Percentiles rank a stretch among this genome's conserved stretches.
Conservation (phyloP, 345 rosid species). For the Eucalyptus marginata region DNA sequence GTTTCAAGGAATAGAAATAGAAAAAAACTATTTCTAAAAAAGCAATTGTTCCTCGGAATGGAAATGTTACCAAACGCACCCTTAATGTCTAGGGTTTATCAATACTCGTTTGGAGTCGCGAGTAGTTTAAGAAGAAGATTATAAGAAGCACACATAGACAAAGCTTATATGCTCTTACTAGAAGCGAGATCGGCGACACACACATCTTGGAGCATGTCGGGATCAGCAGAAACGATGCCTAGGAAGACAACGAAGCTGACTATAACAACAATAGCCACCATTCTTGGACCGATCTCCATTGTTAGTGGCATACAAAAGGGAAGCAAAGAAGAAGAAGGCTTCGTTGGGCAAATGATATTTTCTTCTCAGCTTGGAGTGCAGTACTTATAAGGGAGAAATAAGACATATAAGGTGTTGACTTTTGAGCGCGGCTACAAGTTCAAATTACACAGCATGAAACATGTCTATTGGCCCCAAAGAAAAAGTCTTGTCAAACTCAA, state of each 20-base stretch:
- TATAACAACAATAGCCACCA: neutral
- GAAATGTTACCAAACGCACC: no score
- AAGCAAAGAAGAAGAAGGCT: neutral
- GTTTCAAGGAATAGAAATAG: no score
- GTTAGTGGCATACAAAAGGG: neutral
- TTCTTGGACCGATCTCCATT: neutral
- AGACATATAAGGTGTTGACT: neutral
- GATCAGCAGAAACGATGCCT: conserved; percentile 29
- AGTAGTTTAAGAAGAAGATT: neutral
- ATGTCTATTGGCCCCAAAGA: neutral
- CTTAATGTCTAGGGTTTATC: neutral
- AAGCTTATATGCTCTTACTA: neutral
- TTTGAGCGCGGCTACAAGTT: neutral
- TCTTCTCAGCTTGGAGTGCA: neutral
- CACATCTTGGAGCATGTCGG: conserved; percentile 65
- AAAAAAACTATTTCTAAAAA: no score
- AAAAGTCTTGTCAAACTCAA: neutral
- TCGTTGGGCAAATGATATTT: neutral
- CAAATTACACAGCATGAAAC: neutral
- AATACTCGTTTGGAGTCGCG: neutral
- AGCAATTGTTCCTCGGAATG: accelerated
- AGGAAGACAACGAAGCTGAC: neutral
- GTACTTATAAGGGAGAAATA: neutral
- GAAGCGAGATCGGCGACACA: conserved; percentile 61
- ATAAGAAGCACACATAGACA: neutral